Percentiles rank a stretch among this genome's conserved stretches.
Conservation (phyloP, 192 early-diverging fungal species). For the Funneliformis mosseae region DNA sequence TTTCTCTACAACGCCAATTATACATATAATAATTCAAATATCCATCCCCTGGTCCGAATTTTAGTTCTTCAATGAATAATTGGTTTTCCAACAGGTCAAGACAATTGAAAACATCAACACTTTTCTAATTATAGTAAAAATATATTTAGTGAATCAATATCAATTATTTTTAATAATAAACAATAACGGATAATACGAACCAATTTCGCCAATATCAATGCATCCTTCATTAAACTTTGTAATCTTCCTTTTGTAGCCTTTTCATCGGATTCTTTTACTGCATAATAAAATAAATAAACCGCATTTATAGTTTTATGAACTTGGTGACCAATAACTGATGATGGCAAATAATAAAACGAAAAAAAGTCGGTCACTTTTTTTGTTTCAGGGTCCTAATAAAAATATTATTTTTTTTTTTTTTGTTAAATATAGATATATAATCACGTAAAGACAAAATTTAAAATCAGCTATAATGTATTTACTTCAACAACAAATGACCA, state of each 20-base stretch:
- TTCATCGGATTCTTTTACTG: conserved; percentile 48
- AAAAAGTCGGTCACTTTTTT: conserved; percentile 84
- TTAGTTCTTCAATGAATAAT: conserved; percentile 76
- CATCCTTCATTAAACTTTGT: conserved; percentile 72
- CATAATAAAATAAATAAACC: conserved; percentile 97
- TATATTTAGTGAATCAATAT: neutral
- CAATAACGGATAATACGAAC: neutral
- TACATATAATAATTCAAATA: conserved; percentile 95
- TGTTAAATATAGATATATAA: neutral
- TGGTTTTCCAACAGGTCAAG: conserved; percentile 92
- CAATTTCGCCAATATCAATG: conserved; percentile 71
- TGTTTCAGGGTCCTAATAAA: conserved; percentile 51
- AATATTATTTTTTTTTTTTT: neutral
- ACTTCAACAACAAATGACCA: conserved; percentile 95
- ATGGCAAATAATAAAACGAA: conserved; percentile 96
- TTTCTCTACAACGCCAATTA: conserved; percentile 84
- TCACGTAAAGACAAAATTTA: conserved; percentile 9
- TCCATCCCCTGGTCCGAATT: conserved; percentile 94
- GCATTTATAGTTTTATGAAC: conserved; percentile 79
- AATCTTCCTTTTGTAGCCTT: conserved; percentile 59
- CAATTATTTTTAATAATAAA: conserved; percentile 2
- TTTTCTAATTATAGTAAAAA: conserved; percentile 41
- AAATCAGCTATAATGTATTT: conserved; percentile 1
- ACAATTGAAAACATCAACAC: conserved; percentile 96
- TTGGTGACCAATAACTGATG: conserved; percentile 79